These are phyloP conservation scores for Copromyces sp. DNA, from an alignment of 495 filamentous ascomycete species.

Conservation along the genomic window DNA sequence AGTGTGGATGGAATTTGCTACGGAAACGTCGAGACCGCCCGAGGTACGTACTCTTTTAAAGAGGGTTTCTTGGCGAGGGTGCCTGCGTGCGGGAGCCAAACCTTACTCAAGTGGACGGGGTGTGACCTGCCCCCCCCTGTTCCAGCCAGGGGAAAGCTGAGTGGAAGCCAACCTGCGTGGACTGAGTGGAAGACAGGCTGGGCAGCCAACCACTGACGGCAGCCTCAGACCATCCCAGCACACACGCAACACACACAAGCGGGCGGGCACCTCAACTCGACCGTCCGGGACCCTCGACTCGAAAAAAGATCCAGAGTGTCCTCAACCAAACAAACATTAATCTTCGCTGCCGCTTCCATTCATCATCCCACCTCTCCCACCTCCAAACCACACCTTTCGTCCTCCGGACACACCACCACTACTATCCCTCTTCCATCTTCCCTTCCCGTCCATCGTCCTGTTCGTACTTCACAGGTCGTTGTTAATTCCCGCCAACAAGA, in stretches of 20 bases:
- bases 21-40: neutral
- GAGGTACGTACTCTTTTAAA: neutral
- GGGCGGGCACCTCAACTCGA: neutral
- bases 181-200: neutral
- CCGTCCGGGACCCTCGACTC: neutral
- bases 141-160: neutral
- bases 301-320: constrained; percentile 10
- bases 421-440: neutral
- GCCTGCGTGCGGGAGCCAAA: neutral
- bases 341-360: neutral
- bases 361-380: neutral
- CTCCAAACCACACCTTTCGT: neutral
- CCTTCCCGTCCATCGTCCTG: neutral
- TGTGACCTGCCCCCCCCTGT: neutral
- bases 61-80: neutral
- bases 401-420: neutral
- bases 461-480: neutral
- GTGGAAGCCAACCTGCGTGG: neutral
- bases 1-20: neutral
- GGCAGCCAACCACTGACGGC: neutral
- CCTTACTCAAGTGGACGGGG: neutral
- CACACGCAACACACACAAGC: neutral
- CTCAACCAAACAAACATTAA: constrained; percentile 1
- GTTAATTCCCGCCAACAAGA: neutral
- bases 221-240: neutral